These are phyloP conservation scores for button mushroom (Agaricus bisporus) DNA, from an alignment of 768 basidiomycete genomes.

Conservation along the genomic window DNA sequence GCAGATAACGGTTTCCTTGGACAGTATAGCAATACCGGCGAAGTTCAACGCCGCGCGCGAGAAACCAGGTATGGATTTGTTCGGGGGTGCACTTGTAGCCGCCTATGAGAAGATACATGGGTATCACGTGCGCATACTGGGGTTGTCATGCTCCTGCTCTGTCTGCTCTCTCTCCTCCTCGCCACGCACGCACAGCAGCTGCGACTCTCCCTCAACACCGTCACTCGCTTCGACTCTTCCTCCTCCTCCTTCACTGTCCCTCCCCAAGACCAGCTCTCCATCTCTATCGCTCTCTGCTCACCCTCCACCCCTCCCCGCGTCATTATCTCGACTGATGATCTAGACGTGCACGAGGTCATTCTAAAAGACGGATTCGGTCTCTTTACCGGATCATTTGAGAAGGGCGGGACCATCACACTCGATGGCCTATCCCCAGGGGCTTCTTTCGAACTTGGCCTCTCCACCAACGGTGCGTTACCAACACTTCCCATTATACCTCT, in stretches of 20 bases:
- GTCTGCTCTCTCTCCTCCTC: constrained; percentile 25
- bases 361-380: constrained; percentile 10
- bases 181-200: constrained; percentile 24
- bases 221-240: constrained; percentile 25
- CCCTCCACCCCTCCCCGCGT: constrained; percentile 44
- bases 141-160: constrained; percentile 27
- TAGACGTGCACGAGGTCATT: constrained; percentile 41
- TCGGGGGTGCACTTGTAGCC: too few relatives aligned
- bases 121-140: background rate
- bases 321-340: constrained; percentile 39
- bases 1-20: too few relatives aligned
- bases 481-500: background rate
- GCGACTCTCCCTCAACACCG: constrained; percentile 28
- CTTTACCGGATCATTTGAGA: constrained; percentile 19
- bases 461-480: constrained; percentile 30
- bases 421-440: constrained; percentile 21
- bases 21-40: too few relatives aligned
- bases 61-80: too few relatives aligned
- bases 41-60: too few relatives aligned
- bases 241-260: constrained; percentile 36
- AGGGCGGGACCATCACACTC: constrained; percentile 50
- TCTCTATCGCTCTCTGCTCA: constrained; percentile 46
- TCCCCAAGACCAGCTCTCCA: constrained; percentile 27
- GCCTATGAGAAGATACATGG: too few relatives aligned
- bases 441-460: constrained; percentile 55